phyloP scores from a whole-genome alignment of 768 basidiomycete genomes.

The Leccinum barrowsii region DNA sequence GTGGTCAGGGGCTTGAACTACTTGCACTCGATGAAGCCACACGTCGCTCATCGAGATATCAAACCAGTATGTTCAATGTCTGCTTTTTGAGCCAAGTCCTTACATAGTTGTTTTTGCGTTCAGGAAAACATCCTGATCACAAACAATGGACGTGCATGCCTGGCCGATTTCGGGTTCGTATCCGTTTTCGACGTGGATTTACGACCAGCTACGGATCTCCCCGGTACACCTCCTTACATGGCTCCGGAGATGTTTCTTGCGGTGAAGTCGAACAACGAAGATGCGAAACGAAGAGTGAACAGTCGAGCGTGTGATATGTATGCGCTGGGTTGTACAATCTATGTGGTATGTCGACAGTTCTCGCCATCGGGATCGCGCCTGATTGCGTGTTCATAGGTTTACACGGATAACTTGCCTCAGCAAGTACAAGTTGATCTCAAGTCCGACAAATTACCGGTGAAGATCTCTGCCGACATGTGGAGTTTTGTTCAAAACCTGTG shows the following conservation, averaged over 20 bases:
- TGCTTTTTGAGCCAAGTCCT: not conserved
- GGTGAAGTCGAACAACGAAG: not conserved
- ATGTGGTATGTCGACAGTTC: constrained; percentile 28
- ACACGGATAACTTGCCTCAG: not conserved
- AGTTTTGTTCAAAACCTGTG: constrained; percentile 31
- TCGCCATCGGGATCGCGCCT: not conserved
- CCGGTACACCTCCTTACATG: constrained; percentile 23
- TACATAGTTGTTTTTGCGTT: constrained; percentile 6
- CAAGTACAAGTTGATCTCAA: not conserved
- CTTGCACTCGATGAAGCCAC: constrained; percentile 38
- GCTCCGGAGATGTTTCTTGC: constrained; percentile 24
- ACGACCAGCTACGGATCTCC: constrained; percentile 6
- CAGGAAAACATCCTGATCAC: constrained; percentile 50
- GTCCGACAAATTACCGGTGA: constrained; percentile 5
- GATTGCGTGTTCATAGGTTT: constrained; percentile 9
- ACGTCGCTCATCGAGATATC: constrained; percentile 33
- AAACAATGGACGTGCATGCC: constrained; percentile 37
- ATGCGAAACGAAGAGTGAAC: constrained; percentile 17
- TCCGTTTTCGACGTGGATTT: constrained; percentile 17
- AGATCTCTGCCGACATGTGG: constrained; percentile 26
- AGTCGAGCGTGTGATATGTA: constrained; percentile 38
- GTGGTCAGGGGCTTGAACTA: constrained; percentile 42
- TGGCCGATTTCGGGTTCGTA: constrained; percentile 48
- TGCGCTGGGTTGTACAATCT: constrained; percentile 40
- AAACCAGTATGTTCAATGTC: constrained; percentile 25